Conservation (phyloP, 768 basidiomycete genomes). For the Daedaleopsis sinensis region DNA sequence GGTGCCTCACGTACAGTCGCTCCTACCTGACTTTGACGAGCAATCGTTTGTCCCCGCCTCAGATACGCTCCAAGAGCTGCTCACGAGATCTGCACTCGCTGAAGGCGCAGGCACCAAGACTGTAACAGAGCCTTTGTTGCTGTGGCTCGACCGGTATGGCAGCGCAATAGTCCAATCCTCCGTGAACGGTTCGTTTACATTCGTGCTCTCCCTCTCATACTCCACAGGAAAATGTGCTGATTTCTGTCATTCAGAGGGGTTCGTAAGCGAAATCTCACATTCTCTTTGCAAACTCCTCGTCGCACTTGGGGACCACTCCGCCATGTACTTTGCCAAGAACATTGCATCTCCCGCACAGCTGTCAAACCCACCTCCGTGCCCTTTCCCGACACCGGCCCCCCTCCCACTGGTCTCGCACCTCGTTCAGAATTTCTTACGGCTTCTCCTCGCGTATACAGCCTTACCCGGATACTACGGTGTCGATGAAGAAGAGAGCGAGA, state of each 20-base stretch:
- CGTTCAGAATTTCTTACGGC: slow-evolving; percentile 67
- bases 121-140: slow-evolving; percentile 84
- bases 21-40: slow-evolving; percentile 43
- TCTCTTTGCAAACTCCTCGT: slow-evolving; percentile 81
- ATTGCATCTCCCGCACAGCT: slow-evolving; percentile 50
- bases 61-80: slow-evolving; percentile 76
- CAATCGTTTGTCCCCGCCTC: slow-evolving; percentile 64
- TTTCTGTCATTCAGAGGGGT: slow-evolving; percentile 38
- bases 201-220: not conserved
- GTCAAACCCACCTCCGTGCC: slow-evolving; percentile 20
- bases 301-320: slow-evolving; percentile 86
- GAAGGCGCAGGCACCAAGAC: slow-evolving; percentile 69
- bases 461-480: slow-evolving; percentile 75
- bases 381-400: slow-evolving; percentile 14
- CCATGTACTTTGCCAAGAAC: slow-evolving; percentile 71
- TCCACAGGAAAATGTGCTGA: too few relatives aligned
- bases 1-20: slow-evolving; percentile 30
- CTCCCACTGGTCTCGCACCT: slow-evolving; percentile 30
- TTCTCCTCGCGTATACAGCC: slow-evolving; percentile 75
- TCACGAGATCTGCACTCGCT: slow-evolving; percentile 72
- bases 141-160: slow-evolving; percentile 70
- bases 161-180: slow-evolving; percentile 45
- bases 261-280: slow-evolving; percentile 59
- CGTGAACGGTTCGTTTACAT: slow-evolving; percentile 36
- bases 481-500: slow-evolving; percentile 88